phyloP scores from a whole-genome alignment of 108 stramenopile species.

The Skeletonema tropicum region DNA sequence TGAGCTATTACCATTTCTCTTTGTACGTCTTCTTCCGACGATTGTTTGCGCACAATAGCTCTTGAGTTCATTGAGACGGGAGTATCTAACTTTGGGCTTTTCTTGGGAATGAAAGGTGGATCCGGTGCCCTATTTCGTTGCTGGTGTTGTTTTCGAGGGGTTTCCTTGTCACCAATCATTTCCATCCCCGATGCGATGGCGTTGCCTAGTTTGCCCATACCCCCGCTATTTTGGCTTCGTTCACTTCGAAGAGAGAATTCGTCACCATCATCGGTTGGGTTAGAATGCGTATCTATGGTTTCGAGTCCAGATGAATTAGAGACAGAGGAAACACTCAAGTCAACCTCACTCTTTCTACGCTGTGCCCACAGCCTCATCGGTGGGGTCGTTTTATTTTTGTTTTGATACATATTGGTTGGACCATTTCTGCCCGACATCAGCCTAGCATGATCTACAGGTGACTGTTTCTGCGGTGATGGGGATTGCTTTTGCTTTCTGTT shows the following conservation, averaged over 20 bases:
- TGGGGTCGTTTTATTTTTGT: background rate
- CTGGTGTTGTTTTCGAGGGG: background rate
- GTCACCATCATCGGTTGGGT: slow-evolving; percentile 7
- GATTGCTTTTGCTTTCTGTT: slow-evolving; percentile 8
- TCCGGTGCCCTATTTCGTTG: slow-evolving; percentile 1
- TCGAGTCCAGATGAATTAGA: background rate
- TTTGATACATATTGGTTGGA: background rate
- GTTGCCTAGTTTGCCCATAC: slow-evolving; percentile 10
- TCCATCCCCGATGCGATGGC: slow-evolving; percentile 33
- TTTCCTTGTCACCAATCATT: slow-evolving; percentile 18
- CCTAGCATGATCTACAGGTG: slow-evolving; percentile 17
- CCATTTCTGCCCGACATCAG: slow-evolving; percentile 5
- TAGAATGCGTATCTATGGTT: background rate
- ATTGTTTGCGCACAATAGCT: background rate
- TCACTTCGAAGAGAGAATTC: slow-evolving; percentile 9
- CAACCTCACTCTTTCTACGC: background rate
- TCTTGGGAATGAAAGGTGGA: background rate
- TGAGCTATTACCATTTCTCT: slow-evolving; percentile 23
- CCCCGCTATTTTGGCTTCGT: slow-evolving; percentile 14
- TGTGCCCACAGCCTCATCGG: background rate
- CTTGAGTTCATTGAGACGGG: background rate
- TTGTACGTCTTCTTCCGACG: slow-evolving; percentile 14
- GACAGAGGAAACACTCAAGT: slow-evolving; percentile 8
- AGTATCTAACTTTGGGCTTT: background rate
- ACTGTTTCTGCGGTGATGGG: slow-evolving; percentile 20